Percentiles rank a stretch among this genome's conserved stretches.
Conservation (phyloP, 2,329 filamentous ascomycete genomes). For the Arthrobotrys entomopaga region DNA sequence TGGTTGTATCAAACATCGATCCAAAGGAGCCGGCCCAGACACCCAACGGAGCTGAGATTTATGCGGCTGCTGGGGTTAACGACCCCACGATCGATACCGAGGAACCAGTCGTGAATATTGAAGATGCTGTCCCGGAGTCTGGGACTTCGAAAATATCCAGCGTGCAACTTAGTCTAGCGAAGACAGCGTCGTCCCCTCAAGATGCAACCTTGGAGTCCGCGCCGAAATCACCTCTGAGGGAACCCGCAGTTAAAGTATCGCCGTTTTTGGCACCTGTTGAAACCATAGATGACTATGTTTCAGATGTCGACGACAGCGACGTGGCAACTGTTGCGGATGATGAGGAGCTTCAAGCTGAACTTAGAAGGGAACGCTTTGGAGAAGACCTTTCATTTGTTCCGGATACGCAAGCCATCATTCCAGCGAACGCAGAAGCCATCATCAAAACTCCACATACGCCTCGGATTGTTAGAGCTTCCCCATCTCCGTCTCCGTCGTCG, state of each 20-base stretch:
- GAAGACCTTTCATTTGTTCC: slow-evolving; percentile 6
- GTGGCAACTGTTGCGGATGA: slow-evolving; percentile 45
- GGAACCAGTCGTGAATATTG: no score
- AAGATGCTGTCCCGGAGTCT: no score
- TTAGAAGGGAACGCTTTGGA: slow-evolving; percentile 51
- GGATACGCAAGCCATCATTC: background rate
- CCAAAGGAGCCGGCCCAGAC: no score
- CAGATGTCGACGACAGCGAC: slow-evolving; percentile 48
- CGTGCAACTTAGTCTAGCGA: background rate
- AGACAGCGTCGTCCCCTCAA: background rate
- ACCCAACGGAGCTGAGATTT: no score
- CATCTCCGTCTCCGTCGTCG: background rate
- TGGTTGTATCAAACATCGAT: no score
- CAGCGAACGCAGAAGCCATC: background rate
- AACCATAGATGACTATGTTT: slow-evolving; percentile 39
- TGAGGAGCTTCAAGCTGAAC: slow-evolving; percentile 52
- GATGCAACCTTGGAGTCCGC: background rate
- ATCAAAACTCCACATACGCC: background rate
- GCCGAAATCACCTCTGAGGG: background rate
- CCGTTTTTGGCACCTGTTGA: slow-evolving; percentile 13
- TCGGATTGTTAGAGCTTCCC: background rate
- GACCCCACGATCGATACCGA: no score
- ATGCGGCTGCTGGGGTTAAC: no score
- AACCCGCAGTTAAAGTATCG: background rate
- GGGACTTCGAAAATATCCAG: background rate